Conservation (phyloP, 2,329 filamentous ascomycete genomes). For the Aspergillus phoenicis region DNA sequence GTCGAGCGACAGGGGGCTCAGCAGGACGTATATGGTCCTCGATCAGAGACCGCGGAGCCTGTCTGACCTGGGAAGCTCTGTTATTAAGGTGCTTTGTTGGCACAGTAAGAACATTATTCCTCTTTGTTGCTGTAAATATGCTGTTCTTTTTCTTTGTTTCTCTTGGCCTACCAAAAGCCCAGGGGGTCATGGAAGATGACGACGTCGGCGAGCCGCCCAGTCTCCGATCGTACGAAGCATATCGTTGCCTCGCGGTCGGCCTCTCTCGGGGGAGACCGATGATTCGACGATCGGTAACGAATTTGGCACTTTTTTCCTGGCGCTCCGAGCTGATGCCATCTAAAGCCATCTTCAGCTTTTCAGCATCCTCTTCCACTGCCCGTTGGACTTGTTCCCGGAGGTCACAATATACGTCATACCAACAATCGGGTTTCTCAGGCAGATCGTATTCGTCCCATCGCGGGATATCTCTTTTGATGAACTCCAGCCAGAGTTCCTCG, state of each 20-base stretch:
- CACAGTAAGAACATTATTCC: slow-evolving; percentile 39
- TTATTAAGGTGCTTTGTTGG: slow-evolving; percentile 47
- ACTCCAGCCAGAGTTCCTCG: slow-evolving; percentile 72
- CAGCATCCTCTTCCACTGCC: slow-evolving; percentile 60
- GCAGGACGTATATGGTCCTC: slow-evolving; percentile 42
- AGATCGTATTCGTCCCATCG: slow-evolving; percentile 66
- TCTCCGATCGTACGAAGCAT: slow-evolving; percentile 35
- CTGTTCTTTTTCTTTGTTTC: slow-evolving; percentile 36
- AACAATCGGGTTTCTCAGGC: slow-evolving; percentile 68
- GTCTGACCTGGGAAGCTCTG: slow-evolving; percentile 40
- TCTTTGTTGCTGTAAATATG: slow-evolving; percentile 39
- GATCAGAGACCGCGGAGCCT: slow-evolving; percentile 45
- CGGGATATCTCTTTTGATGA: slow-evolving; percentile 78
- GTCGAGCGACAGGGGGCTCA: slow-evolving; percentile 21
- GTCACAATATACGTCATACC: slow-evolving; percentile 76
- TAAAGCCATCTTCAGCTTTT: slow-evolving; percentile 59
- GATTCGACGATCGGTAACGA: slow-evolving; percentile 52
- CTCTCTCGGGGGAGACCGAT: slow-evolving; percentile 33
- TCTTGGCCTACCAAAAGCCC: slow-evolving; percentile 30
- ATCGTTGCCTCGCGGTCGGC: slow-evolving; percentile 34
- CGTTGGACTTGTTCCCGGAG: slow-evolving; percentile 63
- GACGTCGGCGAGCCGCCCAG: slow-evolving; percentile 29
- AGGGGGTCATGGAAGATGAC: slow-evolving; percentile 14
- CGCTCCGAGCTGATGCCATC: slow-evolving; percentile 61
- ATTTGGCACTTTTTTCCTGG: slow-evolving; percentile 58